Base-by-base conservation (phyloP, 768 basidiomycete genomes). In the Agaricus subrufescens region DNA sequence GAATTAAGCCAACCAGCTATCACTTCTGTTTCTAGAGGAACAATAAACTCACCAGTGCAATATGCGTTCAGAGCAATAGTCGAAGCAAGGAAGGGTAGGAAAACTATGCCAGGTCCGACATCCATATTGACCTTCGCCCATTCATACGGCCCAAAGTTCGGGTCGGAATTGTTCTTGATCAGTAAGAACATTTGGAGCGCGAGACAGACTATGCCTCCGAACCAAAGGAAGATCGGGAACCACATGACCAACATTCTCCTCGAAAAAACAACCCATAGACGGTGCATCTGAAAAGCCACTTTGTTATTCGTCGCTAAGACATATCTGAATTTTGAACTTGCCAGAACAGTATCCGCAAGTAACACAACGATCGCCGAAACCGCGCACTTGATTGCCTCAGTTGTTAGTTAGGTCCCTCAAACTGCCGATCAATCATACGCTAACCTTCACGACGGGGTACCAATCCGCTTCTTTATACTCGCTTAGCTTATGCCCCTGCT, bases 11-110 rank as follows among this genome's bases (percentile, higher is more conserved):
- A 31, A 3, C 10, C 23, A 42, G 5, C 14, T n/a, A 26, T 6
- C 30, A 6, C 4, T n/a, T 45, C 30, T 19, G 19, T 19, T 19
- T 19, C 19, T 19, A 1, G 19, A 19, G 19, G 19, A 19, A 19
- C 19, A 34, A 9, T 11, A 25, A 25, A 37, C 42, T 19, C 19
- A 59, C 58, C 26, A 5, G 58, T 60, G 8, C 42, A 50, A 26
- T 60, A 60, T 14, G 42, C 37, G 19, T 60, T 60, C 25, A 60
- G 15, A 5, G 39, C 54, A 12, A 51, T 52, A 14, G 56, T 60
- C 25, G 50, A 57, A 2, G 29, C 59, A 55, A 50, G 57, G 51
- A 57, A 60, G 11, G 54, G 54, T 2, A 43, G 52, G 25, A 52
- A 43, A 34, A 57, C 49, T 42, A 56, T 52, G n/a, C 57, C 51